Evolutionary conservation across 2,329 filamentous ascomycete species (phyloP), one percentile per base, ranked within the genome.

Genomic region (Ophiostoma quercus): DNA sequence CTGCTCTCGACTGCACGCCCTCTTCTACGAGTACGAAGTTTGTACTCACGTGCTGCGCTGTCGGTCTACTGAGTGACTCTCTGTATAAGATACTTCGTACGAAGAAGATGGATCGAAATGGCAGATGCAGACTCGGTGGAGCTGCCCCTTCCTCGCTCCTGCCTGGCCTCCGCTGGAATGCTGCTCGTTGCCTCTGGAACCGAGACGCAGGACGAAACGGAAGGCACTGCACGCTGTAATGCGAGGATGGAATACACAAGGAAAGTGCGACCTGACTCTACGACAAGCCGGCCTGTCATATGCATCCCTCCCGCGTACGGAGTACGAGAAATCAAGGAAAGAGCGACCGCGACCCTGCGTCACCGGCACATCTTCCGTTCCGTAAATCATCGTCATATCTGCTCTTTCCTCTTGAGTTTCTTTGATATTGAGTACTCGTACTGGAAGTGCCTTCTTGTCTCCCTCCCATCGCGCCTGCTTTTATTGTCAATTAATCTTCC

Each of bases 401-500:
- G 39, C 25, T 32, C 5, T 63, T 63, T 29, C 60, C 4, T 9
- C 60, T 29, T 4, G 16, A 34, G 12, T n/a, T 39, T 12, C 51
- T 57, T 41, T 41, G 39, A 41, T 41, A 14, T 9, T 57, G 5
- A 34, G 34, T 34, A 34, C 34, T 8, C 4, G 34, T 34, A 34
- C 34, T 8, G 9, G 1, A 8, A 57, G 22, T 12, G 3, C 22
- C 22, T 57, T n/a, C 47, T 8, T 12, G 4, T 2, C 3, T 1
- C 25, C 22, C 51, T 51, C 43, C 51, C 51, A 57, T n/a, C 43
- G 43, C 43, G 16, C 60, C 57, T 25, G 22, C 32, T 37, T 9
- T 63, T 37, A 63, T 63, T 63, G 32, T 34, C 60, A 63, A 63
- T 63, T n/a, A 34, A 63, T 63, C 32, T 37, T 63, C 29, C 19